Evolutionary conservation across 1,284 basidiomycete species (phyloP).

Genomic region (Gomphus bonarii): DNA sequence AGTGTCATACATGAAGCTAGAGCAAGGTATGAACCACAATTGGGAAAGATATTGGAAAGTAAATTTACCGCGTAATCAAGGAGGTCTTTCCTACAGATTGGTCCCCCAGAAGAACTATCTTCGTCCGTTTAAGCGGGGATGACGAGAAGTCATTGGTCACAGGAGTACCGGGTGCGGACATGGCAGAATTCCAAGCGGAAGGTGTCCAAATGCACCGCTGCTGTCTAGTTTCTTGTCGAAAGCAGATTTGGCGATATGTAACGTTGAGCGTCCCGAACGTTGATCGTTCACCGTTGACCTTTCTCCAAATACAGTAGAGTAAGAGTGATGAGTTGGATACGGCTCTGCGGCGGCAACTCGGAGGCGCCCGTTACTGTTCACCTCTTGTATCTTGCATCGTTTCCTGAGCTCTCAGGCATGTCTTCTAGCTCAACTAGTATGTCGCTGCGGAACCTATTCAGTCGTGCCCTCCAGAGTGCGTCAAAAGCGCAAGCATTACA

Average conservation of each 20-base stretch:
- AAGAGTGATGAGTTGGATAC: not conserved
- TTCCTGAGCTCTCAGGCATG: not conserved
- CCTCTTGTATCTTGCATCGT: not conserved
- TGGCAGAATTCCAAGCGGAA: constrained; percentile 3
- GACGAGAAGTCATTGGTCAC: constrained; percentile 75
- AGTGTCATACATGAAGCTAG: constrained; percentile 97
- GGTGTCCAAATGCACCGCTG: not conserved
- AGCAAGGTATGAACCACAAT: not conserved
- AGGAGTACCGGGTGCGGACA: constrained; percentile 34
- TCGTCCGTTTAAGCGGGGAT: constrained; percentile 86
- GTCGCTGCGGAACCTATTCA: constrained; percentile 32
- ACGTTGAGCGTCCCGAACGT: not conserved
- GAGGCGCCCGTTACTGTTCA: not conserved
- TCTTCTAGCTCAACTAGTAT: constrained; percentile 8
- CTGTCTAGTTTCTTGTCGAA: not conserved
- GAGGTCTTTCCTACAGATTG: constrained; percentile 96
- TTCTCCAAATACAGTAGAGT: not conserved
- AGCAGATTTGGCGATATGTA: not conserved
- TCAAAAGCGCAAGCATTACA: constrained; percentile 35
- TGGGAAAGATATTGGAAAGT: constrained; percentile 10
- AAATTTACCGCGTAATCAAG: constrained; percentile 82
- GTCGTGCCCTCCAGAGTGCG: constrained; percentile 30
- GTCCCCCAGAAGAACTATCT: constrained; percentile 90
- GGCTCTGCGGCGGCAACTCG: not conserved
- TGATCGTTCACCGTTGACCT: not conserved